Evolutionary conservation across 345 rosid species (phyloP).

Genomic region (Isatis tinctoria): DNA sequence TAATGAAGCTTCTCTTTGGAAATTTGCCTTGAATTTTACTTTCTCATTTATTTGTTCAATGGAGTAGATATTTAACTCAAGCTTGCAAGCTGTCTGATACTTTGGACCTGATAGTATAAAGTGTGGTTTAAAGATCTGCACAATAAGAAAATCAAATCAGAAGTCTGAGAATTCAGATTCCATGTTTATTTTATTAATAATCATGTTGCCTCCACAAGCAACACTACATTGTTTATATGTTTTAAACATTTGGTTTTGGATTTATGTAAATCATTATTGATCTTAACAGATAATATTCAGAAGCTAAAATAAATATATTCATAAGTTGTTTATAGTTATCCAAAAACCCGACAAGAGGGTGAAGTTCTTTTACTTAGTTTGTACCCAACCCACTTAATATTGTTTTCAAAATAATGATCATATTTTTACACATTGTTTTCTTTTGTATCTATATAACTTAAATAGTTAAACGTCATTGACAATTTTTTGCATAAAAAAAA

Average conservation of each 20-base stretch:
- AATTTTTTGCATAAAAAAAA: background rate
- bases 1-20: constrained; percentile 27
- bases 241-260: background rate
- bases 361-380: constrained; percentile 14
- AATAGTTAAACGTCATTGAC: background rate
- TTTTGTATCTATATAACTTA: background rate
- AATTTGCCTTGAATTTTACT: constrained; percentile 7
- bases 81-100: constrained; percentile 24
- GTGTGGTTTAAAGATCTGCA: constrained; percentile 12
- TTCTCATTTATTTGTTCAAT: constrained; percentile 13
- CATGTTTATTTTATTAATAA: background rate
- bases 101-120: constrained; percentile 13
- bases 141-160: background rate
- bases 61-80: background rate
- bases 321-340: constrained; percentile 21
- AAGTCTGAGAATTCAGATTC: constrained; percentile 15
- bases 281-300: constrained; percentile 19
- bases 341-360: constrained; percentile 23
- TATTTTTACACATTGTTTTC: background rate
- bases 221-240: constrained; percentile 8
- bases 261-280: constrained; percentile 13
- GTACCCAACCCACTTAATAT: constrained; percentile 24
- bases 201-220: constrained; percentile 14
- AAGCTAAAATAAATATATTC: constrained; percentile 5
- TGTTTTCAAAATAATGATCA: constrained; percentile 15